Base-by-base conservation (phyloP, 768 basidiomycete genomes). In the Trametes cingulata region DNA sequence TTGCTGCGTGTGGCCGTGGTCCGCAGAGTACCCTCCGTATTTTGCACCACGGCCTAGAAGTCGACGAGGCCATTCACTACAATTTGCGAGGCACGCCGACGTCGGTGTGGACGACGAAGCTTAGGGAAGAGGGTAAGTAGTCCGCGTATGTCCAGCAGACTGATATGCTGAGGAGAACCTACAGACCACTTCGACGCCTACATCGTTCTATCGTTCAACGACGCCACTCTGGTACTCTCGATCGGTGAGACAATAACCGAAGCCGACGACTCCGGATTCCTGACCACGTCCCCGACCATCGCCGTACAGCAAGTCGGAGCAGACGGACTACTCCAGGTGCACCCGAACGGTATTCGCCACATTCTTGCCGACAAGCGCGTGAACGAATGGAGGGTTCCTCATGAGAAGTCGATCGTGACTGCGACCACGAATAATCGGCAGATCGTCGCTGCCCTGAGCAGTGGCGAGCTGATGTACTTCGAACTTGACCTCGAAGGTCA, bases 181-280 rank as follows among this genome's bases (percentile, higher is more conserved):
- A 48, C 66, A 97, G 97, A 98, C 70, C 82, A 86, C 19, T 95
- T 85, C 71, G 97, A 98, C 72, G 93, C 95, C 0, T 99, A 98
- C 73, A 98, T 98, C 72, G 92, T 99, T 61, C 83, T 99, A 1
- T 98, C 97, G 0, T 98, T 98, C 77, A 92, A 98, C 54, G 98
- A 98, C 70, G 97, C 95, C 48, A 98, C 96, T 0, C 85, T 98
- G 22, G 95, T 98, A 7, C 81, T 98, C 7, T 95, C 95, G 2
- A 98, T 99, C 65, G 96, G 97, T 25, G 94, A 97, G 74, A 97
- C 93, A 4, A 98, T 99, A 66, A 97, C 98, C 73, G 97, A 98
- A 82, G 95, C 98, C 7, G 93, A 95, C 74, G 95, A 99, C 68
- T 97, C 95, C 0, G 96, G 97, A n/a, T 98, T 99, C 82, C 80